These are phyloP conservation scores for Neurospora cerealis DNA, from an alignment of 495 filamentous ascomycete species.

Conservation along the genomic window DNA sequence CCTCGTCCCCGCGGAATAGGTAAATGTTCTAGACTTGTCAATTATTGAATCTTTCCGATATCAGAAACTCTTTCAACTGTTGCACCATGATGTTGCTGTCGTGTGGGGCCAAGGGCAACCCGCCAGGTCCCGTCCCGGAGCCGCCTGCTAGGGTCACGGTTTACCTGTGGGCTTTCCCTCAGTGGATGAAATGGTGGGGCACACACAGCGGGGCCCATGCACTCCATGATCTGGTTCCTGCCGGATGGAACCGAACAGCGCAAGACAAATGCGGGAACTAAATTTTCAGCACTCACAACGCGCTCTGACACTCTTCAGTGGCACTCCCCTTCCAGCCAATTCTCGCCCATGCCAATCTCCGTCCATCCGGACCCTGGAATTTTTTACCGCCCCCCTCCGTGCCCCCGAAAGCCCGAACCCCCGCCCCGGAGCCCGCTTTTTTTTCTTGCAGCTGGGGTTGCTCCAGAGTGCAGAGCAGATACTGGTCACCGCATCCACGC, in stretches of 20 bases:
- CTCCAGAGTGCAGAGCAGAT: background rate
- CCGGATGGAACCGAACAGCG: slow-evolving; percentile 9
- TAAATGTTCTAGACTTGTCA: background rate
- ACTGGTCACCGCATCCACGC: background rate
- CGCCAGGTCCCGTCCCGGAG: background rate
- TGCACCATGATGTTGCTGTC: background rate
- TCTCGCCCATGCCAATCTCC: slow-evolving; percentile 1
- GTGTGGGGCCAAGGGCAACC: background rate
- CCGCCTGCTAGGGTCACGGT: background rate
- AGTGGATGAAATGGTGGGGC: background rate
- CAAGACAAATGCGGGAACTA: slow-evolving; percentile 1
- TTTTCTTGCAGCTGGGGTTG: background rate
- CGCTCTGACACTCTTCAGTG: background rate
- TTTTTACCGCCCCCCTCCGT: background rate
- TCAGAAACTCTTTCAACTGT: background rate
- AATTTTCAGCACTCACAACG: slow-evolving; percentile 1
- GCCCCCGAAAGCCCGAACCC: slow-evolving; percentile 1
- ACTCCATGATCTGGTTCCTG: slow-evolving; percentile 1
- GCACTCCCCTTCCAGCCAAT: background rate
- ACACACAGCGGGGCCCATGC: background rate
- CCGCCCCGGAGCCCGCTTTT: slow-evolving; percentile 1
- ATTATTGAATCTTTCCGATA: background rate
- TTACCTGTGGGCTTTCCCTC: background rate
- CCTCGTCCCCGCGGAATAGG: background rate
- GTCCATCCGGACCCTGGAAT: slow-evolving; percentile 1